Percentiles rank a stretch among this genome's conserved stretches.
These are phyloP conservation scores for Danielia oregonensis DNA, from an alignment of 805 yeast species.

Conservation along the genomic window DNA sequence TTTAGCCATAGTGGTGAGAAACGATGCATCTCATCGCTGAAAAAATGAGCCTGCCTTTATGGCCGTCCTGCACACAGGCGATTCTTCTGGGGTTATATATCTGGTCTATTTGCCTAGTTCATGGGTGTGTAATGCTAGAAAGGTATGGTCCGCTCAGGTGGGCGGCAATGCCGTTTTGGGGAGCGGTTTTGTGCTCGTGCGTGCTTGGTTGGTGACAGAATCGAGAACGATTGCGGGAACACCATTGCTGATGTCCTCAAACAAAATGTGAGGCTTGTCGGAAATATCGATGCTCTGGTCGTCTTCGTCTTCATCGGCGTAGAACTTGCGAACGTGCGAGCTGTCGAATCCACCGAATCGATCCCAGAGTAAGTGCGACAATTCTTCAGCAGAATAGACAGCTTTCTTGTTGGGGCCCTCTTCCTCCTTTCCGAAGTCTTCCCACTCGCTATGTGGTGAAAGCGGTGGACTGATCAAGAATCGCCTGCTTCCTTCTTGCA, in stretches of 20 bases:
- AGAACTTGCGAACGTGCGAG: conserved; percentile 27
- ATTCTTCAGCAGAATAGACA: conserved; percentile 34
- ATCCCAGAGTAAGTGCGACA: conserved; percentile 43
- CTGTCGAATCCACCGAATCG: conserved; percentile 40
- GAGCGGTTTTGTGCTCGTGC: conserved; percentile 12
- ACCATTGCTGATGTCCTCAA: conserved; percentile 33
- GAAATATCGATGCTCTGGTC: conserved; percentile 18
- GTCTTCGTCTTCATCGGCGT: conserved; percentile 9
- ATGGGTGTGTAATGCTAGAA: no score
- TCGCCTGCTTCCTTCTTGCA: conserved; percentile 33
- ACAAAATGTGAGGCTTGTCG: conserved; percentile 33
- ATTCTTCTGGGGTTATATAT: no score
- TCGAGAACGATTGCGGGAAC: conserved; percentile 42
- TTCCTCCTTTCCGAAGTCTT: conserved; percentile 38
- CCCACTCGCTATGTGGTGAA: conserved; percentile 44
- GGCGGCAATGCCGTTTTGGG: conserved; percentile 39
- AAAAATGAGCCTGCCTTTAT: conserved; percentile 9
- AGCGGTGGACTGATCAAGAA: conserved; percentile 44
- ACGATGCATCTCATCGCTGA: conserved; percentile 14
- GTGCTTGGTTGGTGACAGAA: conserved; percentile 20
- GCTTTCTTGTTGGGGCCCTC: conserved; percentile 38
- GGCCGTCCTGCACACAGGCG: conserved; percentile 9
- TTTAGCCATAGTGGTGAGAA: conserved; percentile 14
- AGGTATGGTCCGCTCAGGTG: no score
- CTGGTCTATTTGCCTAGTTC: no score